phyloP scores from a whole-genome alignment of 495 filamentous ascomycete species.

The Sabuloglossum arenarium region DNA sequence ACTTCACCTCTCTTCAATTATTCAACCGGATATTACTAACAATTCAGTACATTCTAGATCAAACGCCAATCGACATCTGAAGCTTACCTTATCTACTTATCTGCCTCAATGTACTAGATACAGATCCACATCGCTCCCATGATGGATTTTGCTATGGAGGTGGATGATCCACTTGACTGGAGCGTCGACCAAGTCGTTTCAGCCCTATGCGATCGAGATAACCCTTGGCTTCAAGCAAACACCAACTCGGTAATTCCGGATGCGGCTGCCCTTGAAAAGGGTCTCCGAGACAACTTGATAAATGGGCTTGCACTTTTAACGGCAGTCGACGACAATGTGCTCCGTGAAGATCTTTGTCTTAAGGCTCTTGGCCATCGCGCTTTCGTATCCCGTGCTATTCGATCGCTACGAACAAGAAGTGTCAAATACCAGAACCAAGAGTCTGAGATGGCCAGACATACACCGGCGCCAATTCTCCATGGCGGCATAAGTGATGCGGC shows the following conservation, averaged over 20 bases:
- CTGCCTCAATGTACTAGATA: no score
- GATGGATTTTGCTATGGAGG: slow-evolving; percentile 3
- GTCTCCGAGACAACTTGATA: slow-evolving; percentile 35
- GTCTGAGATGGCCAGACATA: background rate
- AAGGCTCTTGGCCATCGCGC: slow-evolving; percentile 23
- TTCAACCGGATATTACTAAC: no score
- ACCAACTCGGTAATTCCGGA: slow-evolving; percentile 27
- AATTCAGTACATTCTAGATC: no score
- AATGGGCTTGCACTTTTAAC: slow-evolving; percentile 39
- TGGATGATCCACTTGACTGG: slow-evolving; percentile 47
- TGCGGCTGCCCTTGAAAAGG: slow-evolving; percentile 24
- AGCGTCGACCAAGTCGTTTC: slow-evolving; percentile 38
- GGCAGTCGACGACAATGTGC: slow-evolving; percentile 20
- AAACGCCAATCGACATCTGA: no score
- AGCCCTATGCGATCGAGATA: slow-evolving; percentile 34
- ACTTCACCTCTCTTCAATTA: no score
- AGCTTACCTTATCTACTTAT: no score
- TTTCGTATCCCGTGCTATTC: background rate
- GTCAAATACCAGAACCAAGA: background rate
- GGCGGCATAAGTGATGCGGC: background rate
- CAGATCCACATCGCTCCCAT: background rate
- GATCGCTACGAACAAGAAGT: background rate
- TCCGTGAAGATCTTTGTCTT: slow-evolving; percentile 31
- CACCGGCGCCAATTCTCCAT: background rate
- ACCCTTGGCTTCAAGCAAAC: slow-evolving; percentile 16